A percentile compares a stretch with the other conserved stretches of the same genome.
These are phyloP conservation scores for Aspergillus fructus DNA, from an alignment of 2,329 filamentous ascomycete genomes.

Conservation along the genomic window DNA sequence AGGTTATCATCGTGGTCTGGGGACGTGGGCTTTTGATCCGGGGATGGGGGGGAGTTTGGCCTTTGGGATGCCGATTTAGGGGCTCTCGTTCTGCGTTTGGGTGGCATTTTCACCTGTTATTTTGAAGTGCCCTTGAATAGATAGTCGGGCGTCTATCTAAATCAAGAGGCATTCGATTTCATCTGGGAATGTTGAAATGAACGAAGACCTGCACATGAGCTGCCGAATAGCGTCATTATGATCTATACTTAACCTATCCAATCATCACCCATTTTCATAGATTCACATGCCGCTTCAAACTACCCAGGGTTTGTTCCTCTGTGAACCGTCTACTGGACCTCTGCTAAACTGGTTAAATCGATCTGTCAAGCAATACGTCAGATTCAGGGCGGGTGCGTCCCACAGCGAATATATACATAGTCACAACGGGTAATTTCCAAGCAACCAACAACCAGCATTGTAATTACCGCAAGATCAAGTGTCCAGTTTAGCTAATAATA, in stretches of 20 bases:
- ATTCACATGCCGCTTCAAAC: neutral
- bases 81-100: slow-evolving; percentile 2
- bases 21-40: neutral
- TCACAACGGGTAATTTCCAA: no score
- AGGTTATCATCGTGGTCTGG: neutral
- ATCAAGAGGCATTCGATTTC: neutral
- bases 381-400: no score
- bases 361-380: no score
- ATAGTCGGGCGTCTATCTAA: neutral
- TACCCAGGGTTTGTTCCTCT: no score
- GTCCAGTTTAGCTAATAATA: no score
- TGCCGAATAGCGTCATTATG: neutral
- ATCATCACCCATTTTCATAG: neutral
- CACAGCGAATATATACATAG: no score
- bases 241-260: neutral
- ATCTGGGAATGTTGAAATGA: no score
- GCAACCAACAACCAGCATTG: no score
- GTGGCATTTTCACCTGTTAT: neutral
- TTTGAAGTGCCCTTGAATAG: neutral
- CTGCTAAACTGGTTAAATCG: no score
- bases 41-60: neutral
- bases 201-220: neutral
- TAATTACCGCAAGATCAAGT: no score
- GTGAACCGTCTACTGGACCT: no score
- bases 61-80: neutral